phyloP scores from a whole-genome alignment of 1,284 basidiomycete genomes.

The Ustilago lituana region DNA sequence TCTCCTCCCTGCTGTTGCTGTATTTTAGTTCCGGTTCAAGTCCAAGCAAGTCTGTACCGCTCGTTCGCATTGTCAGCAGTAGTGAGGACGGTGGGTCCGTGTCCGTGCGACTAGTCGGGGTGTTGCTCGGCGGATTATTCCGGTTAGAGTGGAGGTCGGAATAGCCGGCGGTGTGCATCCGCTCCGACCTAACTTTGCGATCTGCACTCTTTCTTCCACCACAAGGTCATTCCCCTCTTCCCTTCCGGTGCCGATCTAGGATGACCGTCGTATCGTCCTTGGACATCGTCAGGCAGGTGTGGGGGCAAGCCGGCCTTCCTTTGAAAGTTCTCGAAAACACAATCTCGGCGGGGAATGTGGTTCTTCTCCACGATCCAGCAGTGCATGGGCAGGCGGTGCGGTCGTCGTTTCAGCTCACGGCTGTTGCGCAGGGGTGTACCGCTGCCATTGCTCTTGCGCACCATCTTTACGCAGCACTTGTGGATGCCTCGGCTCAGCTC shows the following conservation, averaged over 20 bases:
- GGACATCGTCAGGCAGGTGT: slow-evolving; percentile 14
- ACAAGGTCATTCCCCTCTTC: too few species aligned
- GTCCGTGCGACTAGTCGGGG: too few species aligned
- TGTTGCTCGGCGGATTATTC: too few species aligned
- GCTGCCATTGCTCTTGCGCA: slow-evolving; percentile 8
- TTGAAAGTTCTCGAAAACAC: slow-evolving; percentile 9
- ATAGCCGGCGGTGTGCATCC: too few species aligned
- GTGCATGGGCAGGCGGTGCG: slow-evolving; percentile 8
- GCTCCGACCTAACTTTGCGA: too few species aligned
- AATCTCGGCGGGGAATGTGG: slow-evolving; percentile 1
- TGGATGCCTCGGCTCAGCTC: too few species aligned
- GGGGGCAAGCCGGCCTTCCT: slow-evolving; percentile 16
- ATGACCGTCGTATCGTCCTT: slow-evolving; percentile 1
- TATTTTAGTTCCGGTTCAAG: background rate
- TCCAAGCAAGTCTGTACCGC: background rate
- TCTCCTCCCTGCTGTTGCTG: background rate
- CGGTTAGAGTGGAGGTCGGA: too few species aligned
- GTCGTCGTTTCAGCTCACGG: slow-evolving; percentile 26
- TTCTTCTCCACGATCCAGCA: slow-evolving; percentile 4
- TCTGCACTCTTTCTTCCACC: too few species aligned
- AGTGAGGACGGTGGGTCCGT: too few species aligned
- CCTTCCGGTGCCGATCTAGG: too few species aligned
- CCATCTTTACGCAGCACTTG: background rate
- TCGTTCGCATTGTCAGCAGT: too few species aligned
- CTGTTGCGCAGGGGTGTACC: slow-evolving; percentile 27